Evolutionary conservation across 371 early-diverging fungal species (phyloP).

Genomic region (Rhizopus microsporus): DNA sequence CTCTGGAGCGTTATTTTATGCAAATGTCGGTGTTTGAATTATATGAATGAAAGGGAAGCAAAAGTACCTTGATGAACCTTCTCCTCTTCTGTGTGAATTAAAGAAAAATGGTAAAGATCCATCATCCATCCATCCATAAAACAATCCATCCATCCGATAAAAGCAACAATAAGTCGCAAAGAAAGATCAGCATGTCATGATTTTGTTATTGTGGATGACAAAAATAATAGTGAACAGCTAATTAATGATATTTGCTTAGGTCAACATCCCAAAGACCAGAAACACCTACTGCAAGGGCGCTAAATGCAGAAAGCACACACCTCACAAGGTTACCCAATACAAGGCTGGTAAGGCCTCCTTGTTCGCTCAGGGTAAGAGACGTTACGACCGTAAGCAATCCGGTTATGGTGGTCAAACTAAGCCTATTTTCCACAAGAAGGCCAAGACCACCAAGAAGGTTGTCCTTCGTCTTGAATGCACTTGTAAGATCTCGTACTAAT

Average conservation of each 20-base stretch:
- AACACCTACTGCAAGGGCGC: slow-evolving; percentile 98
- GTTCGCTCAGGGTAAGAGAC: slow-evolving; percentile 90
- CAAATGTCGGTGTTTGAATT: neutral
- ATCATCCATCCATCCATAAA: slow-evolving; percentile 22
- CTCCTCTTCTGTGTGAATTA: slow-evolving; percentile 27
- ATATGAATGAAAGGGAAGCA: neutral
- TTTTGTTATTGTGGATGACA: slow-evolving; percentile 1
- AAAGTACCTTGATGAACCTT: slow-evolving; percentile 9
- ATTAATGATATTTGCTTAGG: slow-evolving; percentile 51
- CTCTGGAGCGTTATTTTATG: no score
- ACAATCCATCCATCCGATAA: slow-evolving; percentile 3
- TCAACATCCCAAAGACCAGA: slow-evolving; percentile 97
- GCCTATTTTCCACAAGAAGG: slow-evolving; percentile 94
- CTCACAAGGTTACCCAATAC: slow-evolving; percentile 99
- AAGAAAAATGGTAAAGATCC: slow-evolving; percentile 27
- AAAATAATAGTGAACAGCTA: neutral
- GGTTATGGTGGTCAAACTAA: slow-evolving; percentile 99
- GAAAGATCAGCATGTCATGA: slow-evolving; percentile 1
- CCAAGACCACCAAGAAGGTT: slow-evolving; percentile 99
- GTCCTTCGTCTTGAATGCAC: slow-evolving; percentile 98
- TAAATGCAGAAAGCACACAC: slow-evolving; percentile 96
- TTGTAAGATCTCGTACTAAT: slow-evolving; percentile 7
- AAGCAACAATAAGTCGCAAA: slow-evolving; percentile 6
- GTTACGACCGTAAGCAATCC: slow-evolving; percentile 71
- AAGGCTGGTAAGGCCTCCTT: slow-evolving; percentile 98